Percentiles rank a stretch among this genome's conserved stretches.
These are phyloP conservation scores for Tetrahymena borealis DNA, from an alignment of 73 alveolate genomes.

Conservation along the genomic window DNA sequence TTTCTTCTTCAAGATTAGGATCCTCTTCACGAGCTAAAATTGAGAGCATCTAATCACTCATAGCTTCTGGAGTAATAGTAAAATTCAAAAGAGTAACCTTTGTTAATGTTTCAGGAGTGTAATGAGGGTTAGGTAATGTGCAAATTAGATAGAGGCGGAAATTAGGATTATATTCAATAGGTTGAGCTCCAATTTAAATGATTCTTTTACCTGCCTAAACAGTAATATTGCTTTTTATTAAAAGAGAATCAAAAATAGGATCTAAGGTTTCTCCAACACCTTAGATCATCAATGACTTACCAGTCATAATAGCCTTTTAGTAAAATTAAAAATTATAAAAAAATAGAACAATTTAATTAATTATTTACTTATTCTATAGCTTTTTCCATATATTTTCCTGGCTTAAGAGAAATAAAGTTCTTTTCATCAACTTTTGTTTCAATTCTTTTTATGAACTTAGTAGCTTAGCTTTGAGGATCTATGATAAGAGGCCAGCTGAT, in stretches of 20 bases:
- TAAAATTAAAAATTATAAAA: background rate
- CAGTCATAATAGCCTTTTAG: constrained; percentile 53
- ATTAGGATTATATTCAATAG: constrained; percentile 60
- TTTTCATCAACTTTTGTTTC: constrained; percentile 59
- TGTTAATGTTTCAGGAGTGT: constrained; percentile 89
- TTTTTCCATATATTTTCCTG: constrained; percentile 22
- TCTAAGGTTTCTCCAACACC: constrained; percentile 86
- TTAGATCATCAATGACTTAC: constrained; percentile 75
- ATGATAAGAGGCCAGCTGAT: constrained; percentile 82
- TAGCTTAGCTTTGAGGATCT: constrained; percentile 94
- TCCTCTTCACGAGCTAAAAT: constrained; percentile 90
- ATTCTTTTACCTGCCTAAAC: constrained; percentile 45
- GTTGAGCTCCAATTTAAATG: constrained; percentile 70
- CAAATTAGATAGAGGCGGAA: constrained; percentile 88
- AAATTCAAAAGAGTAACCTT: constrained; percentile 93
- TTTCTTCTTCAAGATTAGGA: constrained; percentile 90
- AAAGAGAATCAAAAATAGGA: constrained; percentile 86
- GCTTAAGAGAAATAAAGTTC: constrained; percentile 15
- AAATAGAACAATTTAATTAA: constrained; percentile 56
- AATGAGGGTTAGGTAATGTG: constrained; percentile 92
- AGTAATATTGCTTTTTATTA: constrained; percentile 56
- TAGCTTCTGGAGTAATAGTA: constrained; percentile 95
- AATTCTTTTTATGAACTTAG: constrained; percentile 79
- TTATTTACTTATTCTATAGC: constrained; percentile 57
- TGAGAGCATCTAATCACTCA: constrained; percentile 88